A percentile compares a stretch with the other conserved stretches of the same genome.
These are phyloP conservation scores for Dentipellis sp. DNA, from an alignment of 768 basidiomycete genomes.

Conservation along the genomic window DNA sequence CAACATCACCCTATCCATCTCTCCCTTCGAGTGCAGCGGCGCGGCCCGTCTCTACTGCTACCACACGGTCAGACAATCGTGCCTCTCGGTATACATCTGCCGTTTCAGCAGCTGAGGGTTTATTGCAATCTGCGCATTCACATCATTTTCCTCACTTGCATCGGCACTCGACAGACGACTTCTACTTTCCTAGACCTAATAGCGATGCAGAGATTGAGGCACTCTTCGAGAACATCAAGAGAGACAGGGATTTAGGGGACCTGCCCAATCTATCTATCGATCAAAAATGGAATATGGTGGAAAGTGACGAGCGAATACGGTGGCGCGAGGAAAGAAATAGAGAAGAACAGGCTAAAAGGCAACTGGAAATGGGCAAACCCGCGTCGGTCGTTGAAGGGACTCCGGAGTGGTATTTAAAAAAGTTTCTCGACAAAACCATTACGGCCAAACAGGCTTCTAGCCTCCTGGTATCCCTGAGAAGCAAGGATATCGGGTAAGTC, in stretches of 20 bases:
- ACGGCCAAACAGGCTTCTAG: conserved; percentile 73
- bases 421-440: conserved; percentile 80
- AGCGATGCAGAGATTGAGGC: conserved; percentile 70
- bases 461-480: conserved; percentile 68
- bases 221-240: conserved; percentile 71
- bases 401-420: conserved; percentile 90
- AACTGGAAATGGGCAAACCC: conserved; percentile 48
- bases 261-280: conserved; percentile 56
- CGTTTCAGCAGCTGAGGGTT: conserved; percentile 41
- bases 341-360: conserved; percentile 52
- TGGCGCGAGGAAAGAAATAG: conserved; percentile 67
- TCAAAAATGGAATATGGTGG: conserved; percentile 90
- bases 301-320: conserved; percentile 70
- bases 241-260: conserved; percentile 56
- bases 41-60: conserved; percentile 25
- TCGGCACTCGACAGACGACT: conserved; percentile 43
- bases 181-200: conserved; percentile 69
- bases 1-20: conserved; percentile 20
- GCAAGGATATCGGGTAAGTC: conserved; percentile 68
- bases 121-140: conserved; percentile 47
- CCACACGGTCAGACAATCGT: conserved; percentile 47
- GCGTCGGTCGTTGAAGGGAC: conserved; percentile 51
- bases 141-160: conserved; percentile 25
- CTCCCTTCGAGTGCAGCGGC: conserved; percentile 8
- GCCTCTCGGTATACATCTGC: conserved; percentile 44